phyloP scores from a whole-genome alignment of 1,139 yeast genomes.

The Debaryomyces robertsiae region DNA sequence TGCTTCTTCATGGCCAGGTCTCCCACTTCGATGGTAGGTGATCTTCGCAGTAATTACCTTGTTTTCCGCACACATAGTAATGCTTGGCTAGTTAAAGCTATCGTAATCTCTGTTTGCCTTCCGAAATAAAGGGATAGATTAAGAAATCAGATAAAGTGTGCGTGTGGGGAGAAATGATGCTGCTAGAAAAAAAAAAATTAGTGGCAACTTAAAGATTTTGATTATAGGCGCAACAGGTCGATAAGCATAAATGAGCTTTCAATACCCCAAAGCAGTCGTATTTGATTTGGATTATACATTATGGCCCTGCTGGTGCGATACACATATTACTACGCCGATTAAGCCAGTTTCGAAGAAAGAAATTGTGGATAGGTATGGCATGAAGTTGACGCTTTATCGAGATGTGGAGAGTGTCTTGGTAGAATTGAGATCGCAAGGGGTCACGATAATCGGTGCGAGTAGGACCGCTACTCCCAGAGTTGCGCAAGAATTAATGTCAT shows the following conservation, averaged over 20 bases:
- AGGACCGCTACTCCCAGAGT: slow-evolving; percentile 65
- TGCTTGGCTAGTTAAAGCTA: no score
- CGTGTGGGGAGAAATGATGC: slow-evolving; percentile 6
- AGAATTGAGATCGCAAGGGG: slow-evolving; percentile 43
- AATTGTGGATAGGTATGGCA: slow-evolving; percentile 50
- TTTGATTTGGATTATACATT: slow-evolving; percentile 77
- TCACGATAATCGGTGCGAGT: slow-evolving; percentile 63
- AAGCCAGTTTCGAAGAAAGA: slow-evolving; percentile 24
- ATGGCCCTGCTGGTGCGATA: slow-evolving; percentile 73
- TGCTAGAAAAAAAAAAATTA: slow-evolving; percentile 4
- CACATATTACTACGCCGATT: slow-evolving; percentile 60
- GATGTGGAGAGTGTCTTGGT: slow-evolving; percentile 62
- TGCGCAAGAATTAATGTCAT: slow-evolving; percentile 57
- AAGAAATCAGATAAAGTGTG: slow-evolving; percentile 4
- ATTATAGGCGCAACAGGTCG: neutral
- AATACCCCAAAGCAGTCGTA: slow-evolving; percentile 63
- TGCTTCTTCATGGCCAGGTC: slow-evolving; percentile 15
- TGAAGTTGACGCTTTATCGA: slow-evolving; percentile 50
- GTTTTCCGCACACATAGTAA: slow-evolving; percentile 10
- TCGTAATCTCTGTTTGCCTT: slow-evolving; percentile 2
- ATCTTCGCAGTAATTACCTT: slow-evolving; percentile 16
- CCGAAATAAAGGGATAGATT: slow-evolving; percentile 2
- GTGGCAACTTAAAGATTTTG: slow-evolving; percentile 3
- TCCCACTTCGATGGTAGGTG: slow-evolving; percentile 13
- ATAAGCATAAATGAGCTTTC: slow-evolving; percentile 9